Base-by-base conservation (phyloP, 2,329 filamentous ascomycete genomes). In the Aureobasidium sp. region DNA sequence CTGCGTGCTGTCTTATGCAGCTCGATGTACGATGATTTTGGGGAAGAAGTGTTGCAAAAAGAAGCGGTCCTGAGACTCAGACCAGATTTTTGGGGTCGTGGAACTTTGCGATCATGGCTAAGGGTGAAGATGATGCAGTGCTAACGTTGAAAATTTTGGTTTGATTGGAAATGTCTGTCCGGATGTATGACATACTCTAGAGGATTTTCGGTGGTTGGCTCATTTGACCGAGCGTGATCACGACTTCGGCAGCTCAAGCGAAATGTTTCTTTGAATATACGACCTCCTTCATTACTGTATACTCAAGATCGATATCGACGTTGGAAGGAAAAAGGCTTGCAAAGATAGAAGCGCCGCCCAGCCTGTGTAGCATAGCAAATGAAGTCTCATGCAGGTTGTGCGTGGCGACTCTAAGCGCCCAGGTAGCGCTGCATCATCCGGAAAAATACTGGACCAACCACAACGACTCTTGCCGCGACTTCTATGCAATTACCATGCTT, bases 401-500 rank as follows among this genome's bases (percentile, higher is more conserved):
- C 24, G 41, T 34, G 30, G 19, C 30, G 29, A 6, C 30, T 45
- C 7, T 48, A 48, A 48, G 44, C 44, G 44, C 44, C 41, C 41
- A 45, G 11, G 41, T 44, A 44, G 41, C 41, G 41, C 41, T 47
- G 30, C 44, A 37, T 37, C 5, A 19, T 19, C 14, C 32, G 27
- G 44, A 30, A 30, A 14, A 19, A 37, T 16, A 16, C 6, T 6
- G n/a, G 19, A 14, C 44, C 44, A 48, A 48, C 21, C 44, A 48
- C 10, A 14, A 19, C 4, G 27, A 30, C n/a, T n/a, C n/a, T n/a
- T n/a, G n/a, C n/a, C n/a, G n/a, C 4, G 6, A 16, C 2, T 7
- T 14, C 3, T 2, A 34, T 45, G 29, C 29, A 24, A n/a, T 8
- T 32, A 0, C 5, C 11, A 22, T 45, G 29, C 41, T 45, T 1